Conservation (phyloP, 306 rosid genomes). For the Arachis stenosperma region DNA sequence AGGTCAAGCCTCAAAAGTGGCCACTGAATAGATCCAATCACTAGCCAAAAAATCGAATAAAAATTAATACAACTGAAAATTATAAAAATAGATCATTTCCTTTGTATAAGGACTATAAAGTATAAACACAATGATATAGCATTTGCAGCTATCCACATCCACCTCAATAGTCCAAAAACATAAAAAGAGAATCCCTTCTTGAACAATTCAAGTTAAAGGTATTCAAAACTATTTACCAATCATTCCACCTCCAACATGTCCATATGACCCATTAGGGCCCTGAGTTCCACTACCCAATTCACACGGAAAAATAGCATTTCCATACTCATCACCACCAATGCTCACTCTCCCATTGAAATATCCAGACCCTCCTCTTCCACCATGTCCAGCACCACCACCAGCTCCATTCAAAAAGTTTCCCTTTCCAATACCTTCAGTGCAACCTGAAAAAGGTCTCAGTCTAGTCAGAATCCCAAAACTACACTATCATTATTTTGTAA, state of each 20-base stretch:
- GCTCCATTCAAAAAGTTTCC: slow-evolving; percentile 97
- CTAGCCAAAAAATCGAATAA: slow-evolving; percentile 56
- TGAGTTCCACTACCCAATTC: slow-evolving; percentile 95
- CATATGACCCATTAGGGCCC: slow-evolving; percentile 72
- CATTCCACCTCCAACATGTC: slow-evolving; percentile 93
- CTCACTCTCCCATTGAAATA: slow-evolving; percentile 78
- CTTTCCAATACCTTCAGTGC: slow-evolving; percentile 90
- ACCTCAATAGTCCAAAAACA: slow-evolving; percentile 27
- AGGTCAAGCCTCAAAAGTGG: slow-evolving; percentile 79
- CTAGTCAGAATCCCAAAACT: slow-evolving; percentile 46
- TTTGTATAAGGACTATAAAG: slow-evolving; percentile 21
- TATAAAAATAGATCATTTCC: slow-evolving; percentile 30
- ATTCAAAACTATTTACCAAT: slow-evolving; percentile 63
- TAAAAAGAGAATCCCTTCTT: slow-evolving; percentile 19
- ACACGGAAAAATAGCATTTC: slow-evolving; percentile 93
- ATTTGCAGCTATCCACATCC: slow-evolving; percentile 30
- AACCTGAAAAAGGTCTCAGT: slow-evolving; percentile 64
- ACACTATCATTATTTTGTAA: slow-evolving; percentile 8
- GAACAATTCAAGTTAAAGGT: slow-evolving; percentile 19
- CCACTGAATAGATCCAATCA: slow-evolving; percentile 97
- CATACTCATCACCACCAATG: slow-evolving; percentile 84
- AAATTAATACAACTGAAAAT: slow-evolving; percentile 29
- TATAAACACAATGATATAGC: slow-evolving; percentile 24
- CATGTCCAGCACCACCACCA: slow-evolving; percentile 99
- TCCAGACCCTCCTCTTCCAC: slow-evolving; percentile 98